Conservation (phyloP, 2,329 filamentous ascomycete genomes). For the Hymenoscyphus fructigenus region DNA sequence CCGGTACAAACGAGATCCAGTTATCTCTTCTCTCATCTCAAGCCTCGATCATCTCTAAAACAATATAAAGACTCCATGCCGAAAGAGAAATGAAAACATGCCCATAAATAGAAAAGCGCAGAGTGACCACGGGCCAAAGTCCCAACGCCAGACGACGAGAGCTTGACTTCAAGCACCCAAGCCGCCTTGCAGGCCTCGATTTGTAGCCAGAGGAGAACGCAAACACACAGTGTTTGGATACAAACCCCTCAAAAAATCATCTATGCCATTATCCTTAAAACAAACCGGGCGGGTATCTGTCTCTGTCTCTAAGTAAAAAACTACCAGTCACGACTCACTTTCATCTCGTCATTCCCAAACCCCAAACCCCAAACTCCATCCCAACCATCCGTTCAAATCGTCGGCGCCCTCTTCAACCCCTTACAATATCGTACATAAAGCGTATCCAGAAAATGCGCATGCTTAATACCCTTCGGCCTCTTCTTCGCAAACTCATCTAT, state of each 20-base stretch:
- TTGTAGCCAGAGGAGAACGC: background rate
- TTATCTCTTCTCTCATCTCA: too few relatives aligned
- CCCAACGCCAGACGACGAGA: too few relatives aligned
- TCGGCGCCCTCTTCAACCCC: constrained; percentile 35
- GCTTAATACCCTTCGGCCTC: constrained; percentile 80
- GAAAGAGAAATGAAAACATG: too few relatives aligned
- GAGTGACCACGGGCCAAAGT: too few relatives aligned
- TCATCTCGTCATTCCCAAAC: background rate
- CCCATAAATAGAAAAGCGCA: too few relatives aligned
- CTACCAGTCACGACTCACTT: background rate
- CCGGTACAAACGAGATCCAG: too few relatives aligned
- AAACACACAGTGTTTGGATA: background rate
- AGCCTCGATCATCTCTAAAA: too few relatives aligned
- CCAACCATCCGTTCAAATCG: constrained; percentile 23
- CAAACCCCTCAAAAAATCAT: background rate
- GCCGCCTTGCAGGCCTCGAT: too few relatives aligned
- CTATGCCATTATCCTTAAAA: background rate
- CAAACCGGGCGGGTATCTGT: background rate
- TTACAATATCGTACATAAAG: constrained; percentile 73
- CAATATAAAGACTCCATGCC: too few relatives aligned
- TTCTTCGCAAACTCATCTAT: constrained; percentile 73
- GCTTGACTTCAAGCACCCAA: background rate
- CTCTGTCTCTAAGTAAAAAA: background rate
- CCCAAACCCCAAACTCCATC: constrained; percentile 1
- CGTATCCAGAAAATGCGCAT: constrained; percentile 84